A percentile compares a stretch with the other conserved stretches of the same genome.
Evolutionary conservation across 768 basidiomycete genomes (phyloP).

Genomic region (Boletus rubescentipes): DNA sequence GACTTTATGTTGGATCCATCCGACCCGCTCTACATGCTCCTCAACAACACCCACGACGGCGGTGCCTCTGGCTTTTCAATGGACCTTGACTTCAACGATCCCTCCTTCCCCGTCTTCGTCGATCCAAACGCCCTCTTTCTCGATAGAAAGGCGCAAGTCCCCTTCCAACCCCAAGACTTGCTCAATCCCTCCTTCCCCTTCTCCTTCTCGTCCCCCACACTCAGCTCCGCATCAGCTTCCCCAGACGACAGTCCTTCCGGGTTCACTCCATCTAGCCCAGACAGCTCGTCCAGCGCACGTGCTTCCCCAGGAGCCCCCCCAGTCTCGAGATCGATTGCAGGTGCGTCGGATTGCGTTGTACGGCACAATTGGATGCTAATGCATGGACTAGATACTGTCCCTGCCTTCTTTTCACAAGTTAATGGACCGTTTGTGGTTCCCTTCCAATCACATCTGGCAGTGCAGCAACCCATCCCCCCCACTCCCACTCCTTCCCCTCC

Average conservation of each 20-base stretch:
- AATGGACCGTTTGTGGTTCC: slow-evolving; percentile 32
- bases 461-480: slow-evolving; percentile 28
- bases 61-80: slow-evolving; percentile 44
- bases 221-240: slow-evolving; percentile 34
- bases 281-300: slow-evolving; percentile 29
- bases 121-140: slow-evolving; percentile 65
- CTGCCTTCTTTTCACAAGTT: slow-evolving; percentile 18
- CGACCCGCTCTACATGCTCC: slow-evolving; percentile 59
- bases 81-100: slow-evolving; percentile 62
- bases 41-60: slow-evolving; percentile 43
- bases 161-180: slow-evolving; percentile 31
- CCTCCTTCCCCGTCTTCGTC: slow-evolving; percentile 46
- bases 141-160: slow-evolving; percentile 25
- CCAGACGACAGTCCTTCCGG: slow-evolving; percentile 28
- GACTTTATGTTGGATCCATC: slow-evolving; percentile 53
- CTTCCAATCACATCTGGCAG: slow-evolving; percentile 32
- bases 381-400: slow-evolving; percentile 25
- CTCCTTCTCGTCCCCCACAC: slow-evolving; percentile 39
- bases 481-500: slow-evolving; percentile 43
- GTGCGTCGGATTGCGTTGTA: slow-evolving; percentile 6
- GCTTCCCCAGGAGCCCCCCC: slow-evolving; percentile 31
- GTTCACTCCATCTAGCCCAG: slow-evolving; percentile 26
- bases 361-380: background rate
- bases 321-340: slow-evolving; percentile 22
- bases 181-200: slow-evolving; percentile 38